Conservation (phyloP, 2,329 filamentous ascomycete genomes). For the Cladosporium sp. region DNA sequence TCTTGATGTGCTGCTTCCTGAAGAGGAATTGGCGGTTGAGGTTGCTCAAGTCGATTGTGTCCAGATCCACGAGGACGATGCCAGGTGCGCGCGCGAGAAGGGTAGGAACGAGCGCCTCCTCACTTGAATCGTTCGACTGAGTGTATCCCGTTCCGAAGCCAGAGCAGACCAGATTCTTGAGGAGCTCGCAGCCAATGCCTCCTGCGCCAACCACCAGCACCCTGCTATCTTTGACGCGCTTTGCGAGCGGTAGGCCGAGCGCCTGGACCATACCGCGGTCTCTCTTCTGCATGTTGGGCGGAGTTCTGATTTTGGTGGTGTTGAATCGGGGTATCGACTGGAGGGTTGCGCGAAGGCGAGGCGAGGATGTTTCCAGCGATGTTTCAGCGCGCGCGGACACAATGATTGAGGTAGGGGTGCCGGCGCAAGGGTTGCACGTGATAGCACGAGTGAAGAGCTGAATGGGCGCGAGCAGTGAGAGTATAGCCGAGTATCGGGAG, state of each 20-base stretch:
- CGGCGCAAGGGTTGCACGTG: background rate
- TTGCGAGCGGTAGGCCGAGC: constrained; percentile 60
- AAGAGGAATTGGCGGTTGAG: constrained; percentile 98
- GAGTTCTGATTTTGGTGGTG: constrained; percentile 2
- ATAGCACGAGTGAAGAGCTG: background rate
- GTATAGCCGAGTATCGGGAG: no score
- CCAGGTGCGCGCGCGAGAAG: constrained; percentile 43
- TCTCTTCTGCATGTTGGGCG: constrained; percentile 40
- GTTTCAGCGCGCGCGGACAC: background rate
- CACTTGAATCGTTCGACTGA: background rate
- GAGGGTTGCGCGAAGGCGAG: background rate
- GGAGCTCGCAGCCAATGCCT: constrained; percentile 93
- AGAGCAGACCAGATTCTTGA: constrained; percentile 91
- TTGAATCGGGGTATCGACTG: background rate
- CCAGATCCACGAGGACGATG: constrained; percentile 91
- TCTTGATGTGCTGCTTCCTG: constrained; percentile 95
- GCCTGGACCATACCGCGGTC: constrained; percentile 56
- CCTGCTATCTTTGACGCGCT: constrained; percentile 30
- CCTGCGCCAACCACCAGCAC: constrained; percentile 92
- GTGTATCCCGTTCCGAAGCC: constrained; percentile 63
- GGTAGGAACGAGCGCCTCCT: constrained; percentile 2
- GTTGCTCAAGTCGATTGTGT: constrained; percentile 97
- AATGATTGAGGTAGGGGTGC: background rate
- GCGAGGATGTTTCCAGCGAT: no score
- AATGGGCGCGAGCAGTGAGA: no score